These are phyloP conservation scores for Populus hybrid DNA, from an alignment of 441 rosid species.

Conservation along the genomic window DNA sequence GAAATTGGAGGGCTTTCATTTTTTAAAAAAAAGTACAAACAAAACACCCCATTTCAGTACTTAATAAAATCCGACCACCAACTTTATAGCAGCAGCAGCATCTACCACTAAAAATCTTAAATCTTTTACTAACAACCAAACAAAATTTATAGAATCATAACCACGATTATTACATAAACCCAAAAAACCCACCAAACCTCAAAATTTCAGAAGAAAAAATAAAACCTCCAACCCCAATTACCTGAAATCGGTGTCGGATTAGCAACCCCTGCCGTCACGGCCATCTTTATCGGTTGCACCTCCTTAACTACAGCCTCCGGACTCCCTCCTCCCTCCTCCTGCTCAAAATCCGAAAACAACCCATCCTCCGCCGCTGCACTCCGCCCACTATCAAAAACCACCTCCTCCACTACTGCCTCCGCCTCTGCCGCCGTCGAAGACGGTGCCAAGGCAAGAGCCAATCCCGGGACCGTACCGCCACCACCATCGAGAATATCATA, in stretches of 20 bases:
- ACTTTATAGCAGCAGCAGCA: neutral
- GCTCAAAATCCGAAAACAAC: slow-evolving; percentile 70
- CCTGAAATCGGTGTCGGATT: slow-evolving; percentile 52
- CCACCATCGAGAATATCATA: slow-evolving; percentile 75
- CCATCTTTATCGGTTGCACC: slow-evolving; percentile 14
- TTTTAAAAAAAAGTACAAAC: neutral
- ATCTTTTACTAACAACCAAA: neutral
- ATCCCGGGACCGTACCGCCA: slow-evolving; percentile 17
- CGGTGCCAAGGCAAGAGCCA: neutral
- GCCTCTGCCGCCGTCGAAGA: slow-evolving; percentile 27
- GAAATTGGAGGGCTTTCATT: neutral
- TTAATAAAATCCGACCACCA: neutral
- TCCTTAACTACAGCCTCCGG: slow-evolving; percentile 27
- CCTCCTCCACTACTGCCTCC: slow-evolving; percentile 23
- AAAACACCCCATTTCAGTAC: neutral
- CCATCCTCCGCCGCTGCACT: slow-evolving; percentile 68
- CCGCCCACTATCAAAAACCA: slow-evolving; percentile 62
- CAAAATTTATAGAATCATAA: neutral
- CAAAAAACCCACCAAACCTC: neutral
- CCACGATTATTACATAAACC: slow-evolving; percentile 6
- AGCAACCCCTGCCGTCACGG: slow-evolving; percentile 25
- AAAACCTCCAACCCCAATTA: slow-evolving; percentile 13
- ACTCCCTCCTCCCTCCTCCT: slow-evolving; percentile 55
- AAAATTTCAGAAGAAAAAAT: neutral
- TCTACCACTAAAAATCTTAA: neutral